These are phyloP conservation scores for Astraeus odoratus DNA, from an alignment of 768 basidiomycete species.

Conservation along the genomic window DNA sequence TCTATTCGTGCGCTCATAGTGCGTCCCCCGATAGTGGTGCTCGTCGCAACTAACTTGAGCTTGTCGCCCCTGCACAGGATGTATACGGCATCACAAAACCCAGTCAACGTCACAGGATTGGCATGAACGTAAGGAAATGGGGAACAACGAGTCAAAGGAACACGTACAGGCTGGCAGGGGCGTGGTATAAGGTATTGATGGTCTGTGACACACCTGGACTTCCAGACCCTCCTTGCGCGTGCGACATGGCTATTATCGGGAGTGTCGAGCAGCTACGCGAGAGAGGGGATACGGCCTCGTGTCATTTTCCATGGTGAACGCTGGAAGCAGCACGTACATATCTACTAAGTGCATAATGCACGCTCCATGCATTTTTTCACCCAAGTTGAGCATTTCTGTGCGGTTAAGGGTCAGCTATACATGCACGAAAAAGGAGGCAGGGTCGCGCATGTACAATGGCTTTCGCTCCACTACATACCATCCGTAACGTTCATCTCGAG, in stretches of 20 bases:
- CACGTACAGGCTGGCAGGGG: constrained; percentile 33
- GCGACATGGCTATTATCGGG: constrained; percentile 31
- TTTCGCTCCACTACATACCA: constrained; percentile 26
- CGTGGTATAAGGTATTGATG: constrained; percentile 41
- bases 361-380: constrained; percentile 34
- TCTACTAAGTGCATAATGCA: constrained; percentile 41
- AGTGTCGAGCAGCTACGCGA: constrained; percentile 35
- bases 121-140: not conserved
- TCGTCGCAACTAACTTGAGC: constrained; percentile 36
- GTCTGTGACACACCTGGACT: constrained; percentile 36
- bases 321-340: constrained; percentile 28
- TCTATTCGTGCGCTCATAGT: constrained; percentile 33
- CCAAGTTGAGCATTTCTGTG: constrained; percentile 39
- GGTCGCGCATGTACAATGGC: not conserved
- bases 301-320: not conserved
- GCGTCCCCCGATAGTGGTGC: constrained; percentile 25
- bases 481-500: constrained; percentile 38
- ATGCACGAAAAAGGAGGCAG: not conserved
- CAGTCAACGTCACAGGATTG: not conserved
- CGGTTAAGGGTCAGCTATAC: not conserved
- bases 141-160: not conserved
- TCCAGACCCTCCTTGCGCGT: constrained; percentile 23
- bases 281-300: no score
- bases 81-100: not conserved
- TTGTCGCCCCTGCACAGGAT: constrained; percentile 39